Percentiles rank a stretch among this genome's conserved stretches.
Conservation (phyloP, 495 filamentous ascomycete genomes). For the Amniculicola lignicola region DNA sequence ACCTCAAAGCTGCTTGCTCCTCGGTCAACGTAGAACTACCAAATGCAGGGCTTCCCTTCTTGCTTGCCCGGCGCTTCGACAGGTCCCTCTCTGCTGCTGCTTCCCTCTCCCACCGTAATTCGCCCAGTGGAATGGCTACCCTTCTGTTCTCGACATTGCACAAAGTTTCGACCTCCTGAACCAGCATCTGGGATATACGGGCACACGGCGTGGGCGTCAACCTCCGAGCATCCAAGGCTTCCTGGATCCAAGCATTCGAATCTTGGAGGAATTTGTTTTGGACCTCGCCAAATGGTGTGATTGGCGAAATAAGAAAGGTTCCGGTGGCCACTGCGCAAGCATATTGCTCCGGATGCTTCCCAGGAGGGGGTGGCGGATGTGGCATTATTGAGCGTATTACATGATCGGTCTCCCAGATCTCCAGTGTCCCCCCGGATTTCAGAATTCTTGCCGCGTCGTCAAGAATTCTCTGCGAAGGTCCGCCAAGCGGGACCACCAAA, state of each 20-base stretch:
- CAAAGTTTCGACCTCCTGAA: conserved; percentile 75
- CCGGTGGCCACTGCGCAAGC: conserved; percentile 61
- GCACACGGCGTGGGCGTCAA: conserved; percentile 77
- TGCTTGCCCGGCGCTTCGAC: conserved; percentile 30
- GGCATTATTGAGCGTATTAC: conserved; percentile 71
- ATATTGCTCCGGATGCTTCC: conserved; percentile 55
- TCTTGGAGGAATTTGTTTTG: conserved; percentile 80
- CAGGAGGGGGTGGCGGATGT: conserved; percentile 62
- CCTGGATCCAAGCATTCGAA: conserved; percentile 79
- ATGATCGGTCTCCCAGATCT: conserved; percentile 84
- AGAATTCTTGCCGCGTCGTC: conserved; percentile 76
- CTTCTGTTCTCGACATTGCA: conserved; percentile 67
- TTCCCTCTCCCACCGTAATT: conserved; percentile 85
- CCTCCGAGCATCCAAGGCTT: conserved; percentile 68
- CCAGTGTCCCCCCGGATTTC: conserved; percentile 72
- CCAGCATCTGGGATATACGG: conserved; percentile 67
- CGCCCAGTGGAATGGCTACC: conserved; percentile 79
- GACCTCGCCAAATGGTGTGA: conserved; percentile 70
- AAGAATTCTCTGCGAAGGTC: conserved; percentile 63
- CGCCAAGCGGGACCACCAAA: conserved; percentile 58
- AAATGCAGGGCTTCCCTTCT: conserved; percentile 16
- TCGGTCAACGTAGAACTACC: conserved; percentile 53
- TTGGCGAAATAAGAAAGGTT: conserved; percentile 78
- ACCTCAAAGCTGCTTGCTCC: conserved; percentile 70
- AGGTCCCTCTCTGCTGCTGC: conserved; percentile 47